Base-by-base conservation (phyloP, 2,329 filamentous ascomycete species). In the Teratosphaeria gauchensis region DNA sequence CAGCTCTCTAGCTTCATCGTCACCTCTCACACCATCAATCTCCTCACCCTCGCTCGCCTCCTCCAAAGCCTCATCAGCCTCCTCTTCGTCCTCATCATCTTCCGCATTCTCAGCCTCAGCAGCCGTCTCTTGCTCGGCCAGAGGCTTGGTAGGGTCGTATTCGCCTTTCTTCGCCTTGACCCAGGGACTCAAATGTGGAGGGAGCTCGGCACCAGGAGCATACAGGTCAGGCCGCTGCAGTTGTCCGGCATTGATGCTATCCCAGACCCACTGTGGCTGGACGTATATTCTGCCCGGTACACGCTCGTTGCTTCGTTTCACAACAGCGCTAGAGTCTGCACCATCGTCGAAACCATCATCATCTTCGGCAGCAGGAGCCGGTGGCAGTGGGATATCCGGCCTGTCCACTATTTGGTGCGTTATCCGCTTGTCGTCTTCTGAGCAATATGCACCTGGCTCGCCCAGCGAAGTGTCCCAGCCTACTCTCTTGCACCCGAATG, bases 251-350 rank as follows among this genome's bases (percentile, higher is more conserved):
- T 99, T 99, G 72, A 96, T 78, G 68, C 89, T 92, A 71, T 99
- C 94, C 94, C 94, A 99, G 3, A 99, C 85, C 92, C 95, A 99
- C 73, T 99, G 94, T 21, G 94, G 94, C 77, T 99, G 94, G 58
- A 99, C 78, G 67, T 99, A 99, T 63, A 85, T 90, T 64, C 94
- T 83, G 38, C 92, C 92, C n/a, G 92, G 91, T 62, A 97, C 87
- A 61, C 91, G 85, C 63, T 84, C 84, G 68, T 89, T 78, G 38
- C 74, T 68, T 54, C 68, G 63, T 62, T 70, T 62, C 57, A 66
- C 60, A 74, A 74, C 30, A 72, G 78, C 54, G 77, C 77, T 62
- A 54, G 78, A 75, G 57, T 80, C 78, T 48, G 42, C 42, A 21
- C n/a, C n/a, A 9, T 48, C 42, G 9, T 48, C 42, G 59, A 76